Percentiles rank a stretch among this genome's conserved stretches.
phyloP scores from a whole-genome alignment of 768 basidiomycete genomes.

The Sutorius australiensis region DNA sequence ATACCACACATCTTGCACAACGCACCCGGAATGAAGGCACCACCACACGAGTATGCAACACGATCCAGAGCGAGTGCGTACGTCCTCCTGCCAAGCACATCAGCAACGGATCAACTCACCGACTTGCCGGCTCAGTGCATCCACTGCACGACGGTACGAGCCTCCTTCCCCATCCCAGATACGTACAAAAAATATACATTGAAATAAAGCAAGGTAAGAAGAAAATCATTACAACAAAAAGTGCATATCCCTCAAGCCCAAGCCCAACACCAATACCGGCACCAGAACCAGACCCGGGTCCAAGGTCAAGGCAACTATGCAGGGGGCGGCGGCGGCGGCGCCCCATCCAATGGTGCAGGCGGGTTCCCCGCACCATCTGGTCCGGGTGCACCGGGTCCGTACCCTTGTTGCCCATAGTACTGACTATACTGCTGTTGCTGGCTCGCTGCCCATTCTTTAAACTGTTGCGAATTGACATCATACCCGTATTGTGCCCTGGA shows the following conservation, averaged over 20 bases:
- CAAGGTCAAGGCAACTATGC: conserved; percentile 12
- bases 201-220: conserved; percentile 31
- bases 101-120: no score
- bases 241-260: neutral
- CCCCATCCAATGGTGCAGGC: conserved; percentile 20
- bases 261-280: neutral
- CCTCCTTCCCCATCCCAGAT: neutral
- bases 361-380: conserved; percentile 22
- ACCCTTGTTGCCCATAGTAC: conserved; percentile 64
- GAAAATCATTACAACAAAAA: conserved; percentile 20
- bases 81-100: no score
- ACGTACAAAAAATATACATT: conserved; percentile 27
- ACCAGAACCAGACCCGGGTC: neutral
- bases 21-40: no score
- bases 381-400: conserved; percentile 32
- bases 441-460: conserved; percentile 73
- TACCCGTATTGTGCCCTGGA: conserved; percentile 80
- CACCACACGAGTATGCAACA: no score
- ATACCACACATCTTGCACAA: no score
- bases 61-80: no score
- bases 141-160: no score
- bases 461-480: conserved; percentile 77
- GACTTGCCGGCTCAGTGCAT: no score
- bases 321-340: conserved; percentile 18
- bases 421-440: conserved; percentile 69